Evolutionary conservation across 2,329 filamentous ascomycete species (phyloP).

Genomic region (Aspergillus sp.): DNA sequence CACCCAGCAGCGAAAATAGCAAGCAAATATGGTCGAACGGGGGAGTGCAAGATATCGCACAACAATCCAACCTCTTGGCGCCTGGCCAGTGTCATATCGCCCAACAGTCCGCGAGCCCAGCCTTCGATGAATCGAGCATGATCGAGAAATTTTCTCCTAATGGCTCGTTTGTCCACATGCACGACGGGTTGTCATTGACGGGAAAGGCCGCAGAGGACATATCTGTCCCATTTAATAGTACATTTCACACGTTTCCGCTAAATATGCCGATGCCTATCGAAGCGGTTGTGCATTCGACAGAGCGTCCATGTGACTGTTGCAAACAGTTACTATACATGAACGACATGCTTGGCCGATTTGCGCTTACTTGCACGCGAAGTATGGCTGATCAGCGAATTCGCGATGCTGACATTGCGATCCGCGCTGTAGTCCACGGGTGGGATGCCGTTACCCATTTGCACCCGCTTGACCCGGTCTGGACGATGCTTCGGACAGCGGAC

Average conservation of each 20-base stretch:
- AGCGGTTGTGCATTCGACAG: not conserved
- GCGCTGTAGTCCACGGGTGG: conserved; percentile 12
- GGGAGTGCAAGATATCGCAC: not conserved
- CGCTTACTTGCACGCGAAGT: not conserved
- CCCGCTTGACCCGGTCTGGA: conserved; percentile 9
- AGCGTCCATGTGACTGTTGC: conserved; percentile 5
- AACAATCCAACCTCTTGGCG: not conserved
- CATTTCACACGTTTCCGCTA: conserved; percentile 3
- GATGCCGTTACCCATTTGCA: conserved; percentile 3
- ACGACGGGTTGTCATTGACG: not conserved
- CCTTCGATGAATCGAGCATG: not conserved
- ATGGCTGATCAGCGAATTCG: conserved; percentile 5
- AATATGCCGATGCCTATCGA: conserved; percentile 3
- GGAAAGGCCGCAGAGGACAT: not conserved
- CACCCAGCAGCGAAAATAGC: not conserved
- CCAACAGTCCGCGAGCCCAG: not conserved
- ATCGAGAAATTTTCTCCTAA: conserved; percentile 1
- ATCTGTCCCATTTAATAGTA: conserved; percentile 3
- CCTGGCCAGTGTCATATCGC: not conserved
- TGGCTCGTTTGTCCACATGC: not conserved
- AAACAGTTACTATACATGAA: conserved; percentile 11
- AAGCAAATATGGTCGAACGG: not conserved
- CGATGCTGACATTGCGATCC: conserved; percentile 13
- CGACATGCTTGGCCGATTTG: conserved; percentile 8
- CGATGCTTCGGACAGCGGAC: conserved; percentile 10